Evolutionary conservation across 768 basidiomycete genomes (phyloP).

Genomic region (Russula lepida): DNA sequence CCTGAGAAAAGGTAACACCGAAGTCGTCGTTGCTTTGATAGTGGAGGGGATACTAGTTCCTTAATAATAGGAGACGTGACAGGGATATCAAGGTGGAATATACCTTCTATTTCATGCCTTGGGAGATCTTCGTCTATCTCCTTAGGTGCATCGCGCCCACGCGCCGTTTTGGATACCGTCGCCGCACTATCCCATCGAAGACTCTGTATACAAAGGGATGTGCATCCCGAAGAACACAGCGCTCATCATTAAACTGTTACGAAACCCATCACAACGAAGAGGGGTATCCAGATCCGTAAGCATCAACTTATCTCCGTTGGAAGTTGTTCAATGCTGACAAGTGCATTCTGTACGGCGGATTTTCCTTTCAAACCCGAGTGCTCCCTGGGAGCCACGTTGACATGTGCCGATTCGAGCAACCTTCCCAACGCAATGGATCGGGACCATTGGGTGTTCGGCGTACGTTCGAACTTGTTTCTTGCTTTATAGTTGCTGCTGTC

Average conservation of each 20-base stretch:
- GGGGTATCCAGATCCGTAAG: conserved; percentile 35
- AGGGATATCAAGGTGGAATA: too few species aligned
- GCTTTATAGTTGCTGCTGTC: neutral
- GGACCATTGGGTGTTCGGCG: conserved; percentile 47
- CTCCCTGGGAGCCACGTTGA: conserved; percentile 33
- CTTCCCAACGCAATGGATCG: conserved; percentile 35
- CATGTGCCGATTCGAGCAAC: conserved; percentile 38
- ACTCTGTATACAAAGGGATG: conserved; percentile 27
- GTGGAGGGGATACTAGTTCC: too few species aligned
- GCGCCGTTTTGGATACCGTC: conserved; percentile 27
- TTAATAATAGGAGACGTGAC: too few species aligned
- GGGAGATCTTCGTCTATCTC: neutral
- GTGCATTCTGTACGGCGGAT: conserved; percentile 12
- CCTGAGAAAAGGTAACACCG: too few species aligned
- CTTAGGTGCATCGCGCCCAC: conserved; percentile 24
- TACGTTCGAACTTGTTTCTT: conserved; percentile 22
- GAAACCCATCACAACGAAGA: conserved; percentile 26
- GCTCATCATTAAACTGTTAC: conserved; percentile 27
- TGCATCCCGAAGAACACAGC: conserved; percentile 28
- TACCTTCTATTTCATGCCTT: neutral
- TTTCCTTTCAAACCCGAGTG: conserved; percentile 37
- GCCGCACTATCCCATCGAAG: conserved; percentile 27
- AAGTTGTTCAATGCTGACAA: neutral
- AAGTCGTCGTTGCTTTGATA: too few species aligned
- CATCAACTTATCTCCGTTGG: conserved; percentile 4